Base-by-base conservation (phyloP, 306 rosid species). In the Rosa chinensis region DNA sequence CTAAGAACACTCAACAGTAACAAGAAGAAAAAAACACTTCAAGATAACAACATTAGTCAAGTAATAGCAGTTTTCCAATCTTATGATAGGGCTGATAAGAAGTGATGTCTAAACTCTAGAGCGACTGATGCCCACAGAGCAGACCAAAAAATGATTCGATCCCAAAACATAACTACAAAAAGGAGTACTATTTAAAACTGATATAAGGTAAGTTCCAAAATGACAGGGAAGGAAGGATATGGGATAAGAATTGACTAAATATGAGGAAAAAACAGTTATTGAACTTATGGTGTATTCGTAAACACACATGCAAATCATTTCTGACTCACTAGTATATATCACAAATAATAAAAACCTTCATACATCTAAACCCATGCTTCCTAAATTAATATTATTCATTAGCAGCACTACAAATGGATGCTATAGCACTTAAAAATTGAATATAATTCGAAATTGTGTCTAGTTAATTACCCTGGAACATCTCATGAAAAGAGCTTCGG, bases 391-490 rank as follows among this genome's bases (percentile, higher is more conserved):
- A 21, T 21, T 25, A 8, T 23, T 25, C 70, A 59, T 42, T 28
- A 5, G 45, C 4, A 76, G 59, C 6, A 16, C 70, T 16, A 76
- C 8, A 70, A 56, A 42, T 56, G n/a, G n/a, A 44, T 32, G 55
- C 42, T 25, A 63, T 32, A 55, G 5, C 39, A 71, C 47, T 4
- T 43, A 5, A 37, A 50, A 37, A 10, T 8, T 28, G 0, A 70
- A 70, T 18, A 10, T 43, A 25, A 21, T 21, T 10, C 12, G 11
- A 20, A 13, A 45, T 18, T 28, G 28, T 17, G 39, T 45, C 14
- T 4, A 52, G 44, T 53, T 70, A 66, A 56, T 86, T 91, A 92
- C 99, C 99, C 72, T 91, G 87, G 81, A 91, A 91, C 84, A 89
- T 63, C 77, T 77, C 82, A 79, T 83, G 82, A 48, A 71, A 63